Base-by-base conservation (phyloP, 2,329 filamentous ascomycete species). In the Albophoma yamanashiensis region DNA sequence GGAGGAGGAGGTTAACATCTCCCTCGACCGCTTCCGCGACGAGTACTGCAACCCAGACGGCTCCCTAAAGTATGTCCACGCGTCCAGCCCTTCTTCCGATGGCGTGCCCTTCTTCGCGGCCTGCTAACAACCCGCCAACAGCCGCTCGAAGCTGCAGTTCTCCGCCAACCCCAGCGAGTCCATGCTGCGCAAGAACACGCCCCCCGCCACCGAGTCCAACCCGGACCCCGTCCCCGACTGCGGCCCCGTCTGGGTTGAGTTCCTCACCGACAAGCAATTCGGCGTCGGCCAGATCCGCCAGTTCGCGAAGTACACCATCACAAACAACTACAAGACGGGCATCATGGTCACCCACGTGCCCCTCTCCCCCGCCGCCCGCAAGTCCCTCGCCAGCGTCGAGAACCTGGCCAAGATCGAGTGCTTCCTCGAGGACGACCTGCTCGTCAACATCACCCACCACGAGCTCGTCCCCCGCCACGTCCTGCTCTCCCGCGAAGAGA, bases 371-470 rank as follows among this genome's bases (percentile, higher is more conserved):
- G 89, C 92, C 62, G 93, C 92, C 43, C 86, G 93, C 73, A 95
- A 95, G 78, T 86, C 92, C 66, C 88, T 96, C 67, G 86, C 86
- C 65, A 87, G 88, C 62, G 86, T 93, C 61, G 85, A 89, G 67
- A 85, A 86, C 63, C 82, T 85, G 72, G 89, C 89, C 59, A 86
- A 89, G 70, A 91, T 97, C 70, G 94, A 99, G 79, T 91, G 91
- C 72, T 99, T 99, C 79, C 85, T 93, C 68, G 94, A 97, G 80
- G 89, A 94, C 73, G 94, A 99, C 76, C 77, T 99, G 68, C 82
- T 97, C 62, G 92, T 99, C 75, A 99, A 99, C 78, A 97, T 99
- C 75, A 97, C 93, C 62, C 90, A 92, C 74, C 94, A 99, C 78
- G 93, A 97, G 76, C 83, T 99, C 60, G 94, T 99, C 38, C 94